Base-by-base conservation (phyloP, 2,329 filamentous ascomycete species). In the Epichloe glyceriae region DNA sequence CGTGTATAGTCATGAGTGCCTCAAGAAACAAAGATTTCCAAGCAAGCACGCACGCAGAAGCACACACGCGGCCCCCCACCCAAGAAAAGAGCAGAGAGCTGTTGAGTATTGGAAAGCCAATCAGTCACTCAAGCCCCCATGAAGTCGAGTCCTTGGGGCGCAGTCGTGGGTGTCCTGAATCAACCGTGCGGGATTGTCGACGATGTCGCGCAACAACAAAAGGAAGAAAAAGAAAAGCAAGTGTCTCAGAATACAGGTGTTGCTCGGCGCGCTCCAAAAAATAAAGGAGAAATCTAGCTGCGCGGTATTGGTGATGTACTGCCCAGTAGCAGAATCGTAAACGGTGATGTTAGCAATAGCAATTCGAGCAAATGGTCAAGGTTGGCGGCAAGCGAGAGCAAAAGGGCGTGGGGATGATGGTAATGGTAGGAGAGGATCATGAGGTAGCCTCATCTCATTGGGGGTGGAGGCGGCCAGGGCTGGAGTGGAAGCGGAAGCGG, bases 1-100 rank as follows among this genome's bases (percentile, higher is more conserved):
- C 52, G 46, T 49, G 53, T 44, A 54, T 57, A 50, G 44, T 56
- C 57, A 60, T 57, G 43, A 61, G 53, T 49, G 53, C 58, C 59
- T 62, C 47, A 46, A 53, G 42, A 53, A 37, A 45, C 15, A 50
- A 45, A 45, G 22, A 40, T 22, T 6, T 10, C 20, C 45, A 22
- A 39, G 37, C 37, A 47, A 34, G 19, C 26, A 38, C 39, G 35
- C 17, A 14, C 11, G 22, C 26, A 30, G 26, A 30, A 30, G 26
- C 15, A 30, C 12, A 19, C 22, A 22, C 22, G 17, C 30, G 7
- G 7, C 30, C 26, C 8, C 26, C 30, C 30, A 26, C 8, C 30
- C 30, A 53, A 39, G 45, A 49, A 38, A 49, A 49, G 40, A 26
- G 30, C 42, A 42, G 35, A 48, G 38, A 34, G 45, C 49, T 6